Evolutionary conservation across 768 basidiomycete genomes (phyloP).

Genomic region (Ephemerocybe angulata): DNA sequence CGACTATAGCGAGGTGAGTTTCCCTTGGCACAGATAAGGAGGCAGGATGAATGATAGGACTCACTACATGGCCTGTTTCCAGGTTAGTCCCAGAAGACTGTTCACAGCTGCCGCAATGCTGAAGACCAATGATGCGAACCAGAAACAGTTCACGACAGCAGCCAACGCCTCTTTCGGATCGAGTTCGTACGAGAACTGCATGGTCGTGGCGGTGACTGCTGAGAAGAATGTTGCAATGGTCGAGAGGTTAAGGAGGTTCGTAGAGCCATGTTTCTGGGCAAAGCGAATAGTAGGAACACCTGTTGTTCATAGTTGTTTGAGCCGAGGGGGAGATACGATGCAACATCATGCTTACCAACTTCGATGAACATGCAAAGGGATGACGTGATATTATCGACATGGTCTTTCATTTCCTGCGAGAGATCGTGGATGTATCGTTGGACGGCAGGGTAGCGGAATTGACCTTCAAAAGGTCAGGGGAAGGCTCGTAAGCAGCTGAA

Average conservation of each 20-base stretch:
- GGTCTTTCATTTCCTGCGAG: constrained; percentile 70
- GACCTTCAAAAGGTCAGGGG: constrained; percentile 36
- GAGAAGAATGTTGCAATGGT: constrained; percentile 79
- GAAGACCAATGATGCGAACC: constrained; percentile 75
- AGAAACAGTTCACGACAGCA: constrained; percentile 64
- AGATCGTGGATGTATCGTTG: constrained; percentile 74
- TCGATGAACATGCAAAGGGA: constrained; percentile 74
- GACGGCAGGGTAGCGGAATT: constrained; percentile 69
- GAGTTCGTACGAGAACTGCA: constrained; percentile 62
- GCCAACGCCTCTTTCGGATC: constrained; percentile 26
- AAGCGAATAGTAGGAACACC: constrained; percentile 76
- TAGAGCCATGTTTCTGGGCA: constrained; percentile 68
- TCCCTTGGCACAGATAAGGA: neutral
- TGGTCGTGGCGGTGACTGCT: constrained; percentile 67
- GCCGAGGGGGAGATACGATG: neutral
- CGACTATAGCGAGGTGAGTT: constrained; percentile 40
- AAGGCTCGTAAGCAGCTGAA: neutral
- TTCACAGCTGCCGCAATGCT: constrained; percentile 77
- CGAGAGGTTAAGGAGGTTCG: constrained; percentile 67
- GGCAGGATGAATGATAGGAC: constrained; percentile 24
- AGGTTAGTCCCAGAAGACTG: constrained; percentile 70
- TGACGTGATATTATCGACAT: constrained; percentile 63
- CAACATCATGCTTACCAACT: constrained; percentile 46
- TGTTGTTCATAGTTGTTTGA: constrained; percentile 19
- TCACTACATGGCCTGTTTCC: constrained; percentile 83